Base-by-base conservation (phyloP, 2,329 filamentous ascomycete species). In the Zasmidium angulare region DNA sequence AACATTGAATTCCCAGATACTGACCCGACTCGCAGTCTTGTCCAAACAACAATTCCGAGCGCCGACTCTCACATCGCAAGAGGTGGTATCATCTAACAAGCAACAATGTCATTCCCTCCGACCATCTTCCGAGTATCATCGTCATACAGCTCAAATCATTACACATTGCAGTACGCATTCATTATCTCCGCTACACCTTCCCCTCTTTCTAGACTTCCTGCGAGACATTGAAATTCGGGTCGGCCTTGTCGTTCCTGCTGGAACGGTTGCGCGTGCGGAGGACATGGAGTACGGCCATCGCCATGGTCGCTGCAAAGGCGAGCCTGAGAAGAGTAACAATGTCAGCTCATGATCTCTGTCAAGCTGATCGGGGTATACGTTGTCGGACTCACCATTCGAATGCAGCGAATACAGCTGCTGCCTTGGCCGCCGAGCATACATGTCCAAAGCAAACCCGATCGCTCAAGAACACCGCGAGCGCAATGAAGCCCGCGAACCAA, bases 401-500 rank as follows among this genome's bases (percentile, higher is more conserved):
- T 67, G 87, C 89, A 4, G 81, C 86, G 67, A 91, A 87, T 0
- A 83, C 88, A 9, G 84, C 80, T 1, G 83, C 85, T 2, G 87
- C 87, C 75, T 89, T 85, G 9, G 83, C 76, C 11, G 83, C 78
- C 48, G 80, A 79, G 74, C 89, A 93, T 17, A 78, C 79, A 19
- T 74, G 77, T 46, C 79, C 78, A 46, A 77, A 79, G 70, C 85
- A 87, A 58, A 82, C 75, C 0, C 84, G 77, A 17, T 83, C 80
- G 55, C 84, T 83, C 58, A 91, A 76, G 56, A 81, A 80, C 20
- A 86, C 87, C 0, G 89, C 91, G 11, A 93, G 76, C 0, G 91
- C 90, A 65, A 96, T 87, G 68, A 91, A 89, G 6, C 91, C 91
- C 0, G 89, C 87, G 71, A 97, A 95, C 92, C 92, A 96, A 79